A percentile compares a stretch with the other conserved stretches of the same genome.
phyloP scores from a whole-genome alignment of 345 rosid genomes.

The Eucalyptus pauciflora region DNA sequence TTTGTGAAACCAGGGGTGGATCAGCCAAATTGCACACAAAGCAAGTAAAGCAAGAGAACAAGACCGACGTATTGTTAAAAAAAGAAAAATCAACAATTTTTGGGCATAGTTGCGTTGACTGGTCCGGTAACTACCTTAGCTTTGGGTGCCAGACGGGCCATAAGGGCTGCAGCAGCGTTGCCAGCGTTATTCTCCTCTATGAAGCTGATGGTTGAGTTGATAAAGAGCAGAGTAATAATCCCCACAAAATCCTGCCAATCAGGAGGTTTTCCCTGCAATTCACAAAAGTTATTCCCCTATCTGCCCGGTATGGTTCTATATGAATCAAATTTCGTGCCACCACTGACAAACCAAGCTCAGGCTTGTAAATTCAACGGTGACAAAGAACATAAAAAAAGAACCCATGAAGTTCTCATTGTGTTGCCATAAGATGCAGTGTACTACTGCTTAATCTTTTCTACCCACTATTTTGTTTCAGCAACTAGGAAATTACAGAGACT shows the following conservation, averaged over 20 bases:
- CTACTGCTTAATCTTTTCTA: neutral
- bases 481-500: neutral
- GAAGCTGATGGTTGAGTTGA: slow-evolving; percentile 62
- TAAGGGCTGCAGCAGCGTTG: slow-evolving; percentile 54
- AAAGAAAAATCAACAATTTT: neutral
- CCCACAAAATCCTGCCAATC: slow-evolving; percentile 75
- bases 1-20: neutral
- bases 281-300: neutral
- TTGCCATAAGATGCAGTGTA: neutral
- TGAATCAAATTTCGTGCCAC: neutral
- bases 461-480: neutral
- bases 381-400: neutral
- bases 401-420: neutral
- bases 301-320: neutral
- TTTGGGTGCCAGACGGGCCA: slow-evolving; percentile 61
- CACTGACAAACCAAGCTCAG: neutral
- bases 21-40: neutral
- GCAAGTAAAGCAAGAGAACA: neutral
- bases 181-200: slow-evolving; percentile 67
- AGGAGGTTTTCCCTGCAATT: slow-evolving; percentile 44
- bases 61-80: neutral
- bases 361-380: neutral
- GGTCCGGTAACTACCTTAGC: slow-evolving; percentile 22
- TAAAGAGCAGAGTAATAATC: slow-evolving; percentile 35
- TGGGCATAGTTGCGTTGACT: neutral